Base-by-base conservation (phyloP, 1,284 basidiomycete species). In the Cryptococcus jaspeensis region DNA sequence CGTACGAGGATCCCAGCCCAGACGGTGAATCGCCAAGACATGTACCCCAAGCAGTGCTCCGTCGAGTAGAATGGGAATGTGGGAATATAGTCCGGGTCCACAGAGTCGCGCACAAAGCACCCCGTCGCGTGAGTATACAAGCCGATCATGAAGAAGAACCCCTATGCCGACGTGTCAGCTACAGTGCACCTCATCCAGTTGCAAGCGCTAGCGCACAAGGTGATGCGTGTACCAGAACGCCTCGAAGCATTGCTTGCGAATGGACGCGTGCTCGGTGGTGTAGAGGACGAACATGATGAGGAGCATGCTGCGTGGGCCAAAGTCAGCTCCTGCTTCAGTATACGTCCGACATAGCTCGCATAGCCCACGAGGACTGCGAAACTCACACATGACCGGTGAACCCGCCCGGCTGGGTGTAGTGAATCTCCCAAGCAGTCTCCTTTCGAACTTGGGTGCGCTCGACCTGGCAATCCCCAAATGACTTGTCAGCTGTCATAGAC, bases 61-160 rank as follows among this genome's bases (percentile, higher is more conserved):
- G 88, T 86, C 22, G 82, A 82, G 78, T 92, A 92, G 82, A 90
- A 92, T 0, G 90, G 90, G 82, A 92, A 92, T 1, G 79, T 74
- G 1, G 72, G 3, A 56, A 79, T 85, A 70, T 84, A 85, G 59
- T 85, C 88, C 11, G 89, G 89, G 22, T 85, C 74, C 13, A 80
- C 79, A 5, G 84, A 82, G 69, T 92, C 89, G 56, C 92, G 89
- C 52, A 94, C 92, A 77, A 94, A 94, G 77, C 91, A 94, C 16
- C 91, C 92, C 53, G 88, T 90, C 4, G 92, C 90, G 74, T 94
- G 91, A 8, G 89, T 83, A 78, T 89, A 92, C 50, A 93, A 82
- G 28, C 66, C 64, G 59, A 92, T 81, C 86, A 91, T 89, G 80
- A 91, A 92, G 81, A 92, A 91, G 81, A 91, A 90, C 9, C 90